Base-by-base conservation (phyloP, 176 grass and related monocot species). In the Urochloa ruziziensis region DNA sequence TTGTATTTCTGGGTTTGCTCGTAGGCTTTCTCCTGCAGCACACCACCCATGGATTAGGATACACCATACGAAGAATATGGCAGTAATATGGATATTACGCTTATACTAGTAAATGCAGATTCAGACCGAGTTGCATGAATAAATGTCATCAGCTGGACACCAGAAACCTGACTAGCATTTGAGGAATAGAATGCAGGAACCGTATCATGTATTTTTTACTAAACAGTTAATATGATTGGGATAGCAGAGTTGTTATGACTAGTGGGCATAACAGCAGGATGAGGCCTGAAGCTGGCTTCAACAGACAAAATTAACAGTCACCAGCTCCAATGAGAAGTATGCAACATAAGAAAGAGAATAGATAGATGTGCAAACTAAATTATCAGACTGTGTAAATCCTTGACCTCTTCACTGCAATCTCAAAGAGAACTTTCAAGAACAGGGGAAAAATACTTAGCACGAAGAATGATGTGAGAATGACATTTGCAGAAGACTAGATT, bases 1-100 rank as follows among this genome's bases (percentile, higher is more conserved):
- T 94, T 91, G 86, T 94, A 94, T 79, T 91, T 94, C 70, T 95
- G 88, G 33, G 67, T 86, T 82, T 86, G 83, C 0, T 95, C 85
- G 28, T 89, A 92, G 56, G 92, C 89, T 74, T 87, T 91, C 84
- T 94, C 92, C 92, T 94, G 84, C 74, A 85, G 18, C 46, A 78
- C 16, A 54, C 2, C 44, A 49, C n/a, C 19, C 10, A 30, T 16
- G 66, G 40, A 71, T 71, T 51, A 85, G 40, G 43, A 75, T 18
- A 4, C 43, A 18, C 54, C 15, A 69, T 46, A 24, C 42, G 12
- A 25, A 24, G 4, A 63, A 71, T 30, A 19, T 5, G 43, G 43
- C 14, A 46, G 43, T 46, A 46, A 35, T 29, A n/a, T 66, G 63
- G 7, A 35, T 49, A 37, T 25, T 34, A 25, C 52, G 32, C 13